A percentile compares a stretch with the other conserved stretches of the same genome.
Conservation (phyloP, 768 basidiomycete genomes). For the Grammothele lineata region DNA sequence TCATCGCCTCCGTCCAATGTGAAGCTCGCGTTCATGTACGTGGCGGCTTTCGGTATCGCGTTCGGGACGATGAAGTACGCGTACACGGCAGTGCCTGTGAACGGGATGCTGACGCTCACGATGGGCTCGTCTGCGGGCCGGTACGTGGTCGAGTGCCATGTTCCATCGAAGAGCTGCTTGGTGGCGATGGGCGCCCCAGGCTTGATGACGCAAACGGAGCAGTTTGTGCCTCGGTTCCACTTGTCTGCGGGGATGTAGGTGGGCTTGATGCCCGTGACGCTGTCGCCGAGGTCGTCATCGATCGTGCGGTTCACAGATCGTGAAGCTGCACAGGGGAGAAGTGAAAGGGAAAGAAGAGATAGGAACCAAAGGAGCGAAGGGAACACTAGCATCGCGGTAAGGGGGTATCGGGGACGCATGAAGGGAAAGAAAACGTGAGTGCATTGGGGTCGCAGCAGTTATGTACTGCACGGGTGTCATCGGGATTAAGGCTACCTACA, state of each 20-base stretch:
- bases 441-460: too few relatives aligned
- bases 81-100: background rate
- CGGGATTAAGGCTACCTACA: too few relatives aligned
- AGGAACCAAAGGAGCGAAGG: too few relatives aligned
- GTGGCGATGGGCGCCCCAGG: background rate
- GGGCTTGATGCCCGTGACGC: constrained; percentile 1
- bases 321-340: too few relatives aligned
- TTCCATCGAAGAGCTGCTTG: background rate
- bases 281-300: constrained; percentile 2
- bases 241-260: background rate
- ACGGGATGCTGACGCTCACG: background rate
- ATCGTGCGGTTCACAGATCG: constrained; percentile 1
- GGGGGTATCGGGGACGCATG: too few relatives aligned
- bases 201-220: background rate
- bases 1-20: background rate
- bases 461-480: too few relatives aligned
- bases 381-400: too few relatives aligned
- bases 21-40: too few relatives aligned
- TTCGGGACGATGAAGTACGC: background rate
- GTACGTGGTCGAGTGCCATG: constrained; percentile 4
- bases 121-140: background rate
- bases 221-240: constrained; percentile 3
- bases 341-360: too few relatives aligned
- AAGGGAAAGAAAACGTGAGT: too few relatives aligned
- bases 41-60: too few relatives aligned